Base-by-base conservation (phyloP, 768 basidiomycete species). In the Leccinum variicolor region DNA sequence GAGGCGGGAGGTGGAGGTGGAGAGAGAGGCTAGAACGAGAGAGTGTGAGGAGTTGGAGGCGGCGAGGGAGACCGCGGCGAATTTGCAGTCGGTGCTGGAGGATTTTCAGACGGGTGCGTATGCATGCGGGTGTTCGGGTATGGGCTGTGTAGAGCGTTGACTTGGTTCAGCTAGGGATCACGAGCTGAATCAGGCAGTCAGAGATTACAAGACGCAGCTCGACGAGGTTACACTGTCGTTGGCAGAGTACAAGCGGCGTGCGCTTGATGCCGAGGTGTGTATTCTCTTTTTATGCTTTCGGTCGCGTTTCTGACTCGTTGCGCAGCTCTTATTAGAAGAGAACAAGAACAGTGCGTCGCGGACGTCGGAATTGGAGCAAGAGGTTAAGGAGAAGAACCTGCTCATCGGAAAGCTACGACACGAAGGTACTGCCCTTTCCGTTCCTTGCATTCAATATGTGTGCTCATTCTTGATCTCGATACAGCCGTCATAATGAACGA, bases 401-500 rank as follows among this genome's bases (percentile, higher is more conserved):
- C 79, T 97, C 13, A 91, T 97, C n/a, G 90, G 89, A 49, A 98
- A 98, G 72, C 79, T 98, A 56, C 83, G 95, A 49, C 96, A 98
- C 65, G 96, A 99, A 82, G 85, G 95, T 94, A 61, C 33, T 11
- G n/a, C 10, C n/a, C 3, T 1, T 76, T 70, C 39, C 41, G 6
- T 52, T 26, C 45, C 50, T 2, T 63, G 17, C 41, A 21, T 31
- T 15, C 23, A 48, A 46, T 59, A n/a, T 53, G 48, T 28, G 55
- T 63, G 33, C 25, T n/a, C 46, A 10, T 58, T 33, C 5, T 17
- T 21, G n/a, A 8, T 33, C 9, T 39, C 21, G 21, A 1, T 13
- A 13, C 62, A 96, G 96, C 90, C 52, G 94, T 99, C 14, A 96
- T 98, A 58, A 86, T 95, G 69, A 98, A 98, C 63, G 97, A 98